phyloP scores from a whole-genome alignment of 2,329 filamentous ascomycete species.

The Trichothecium sympodiale region DNA sequence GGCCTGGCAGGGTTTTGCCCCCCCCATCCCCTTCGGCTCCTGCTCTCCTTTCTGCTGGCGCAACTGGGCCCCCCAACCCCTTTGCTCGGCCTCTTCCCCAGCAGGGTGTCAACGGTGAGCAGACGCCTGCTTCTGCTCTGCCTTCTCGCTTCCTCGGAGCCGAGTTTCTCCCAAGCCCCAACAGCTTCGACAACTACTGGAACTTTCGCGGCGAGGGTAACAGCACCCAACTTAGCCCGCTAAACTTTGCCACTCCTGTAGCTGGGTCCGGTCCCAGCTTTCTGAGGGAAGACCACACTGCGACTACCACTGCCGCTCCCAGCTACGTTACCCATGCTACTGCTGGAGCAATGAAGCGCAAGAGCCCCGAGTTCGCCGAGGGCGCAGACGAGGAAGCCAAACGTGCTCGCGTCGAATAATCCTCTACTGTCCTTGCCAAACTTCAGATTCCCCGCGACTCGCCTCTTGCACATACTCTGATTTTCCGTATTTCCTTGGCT shows the following conservation, averaged over 20 bases:
- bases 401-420: conserved; percentile 39
- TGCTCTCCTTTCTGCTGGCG: conserved; percentile 78
- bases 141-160: conserved; percentile 85
- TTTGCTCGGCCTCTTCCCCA: conserved; percentile 83
- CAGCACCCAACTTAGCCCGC: conserved; percentile 82
- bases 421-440: background rate
- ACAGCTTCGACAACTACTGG: conserved; percentile 89
- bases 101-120: conserved; percentile 38
- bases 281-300: conserved; percentile 39
- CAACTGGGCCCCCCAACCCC: conserved; percentile 85
- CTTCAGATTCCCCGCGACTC: conserved; percentile 1
- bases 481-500: no score
- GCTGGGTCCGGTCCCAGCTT: conserved; percentile 52
- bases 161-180: conserved; percentile 81
- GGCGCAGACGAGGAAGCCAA: conserved; percentile 37
- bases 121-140: conserved; percentile 79
- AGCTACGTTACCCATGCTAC: conserved; percentile 8
- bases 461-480: background rate
- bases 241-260: conserved; percentile 83
- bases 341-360: conserved; percentile 33
- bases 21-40: conserved; percentile 86
- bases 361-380: conserved; percentile 40
- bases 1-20: conserved; percentile 67
- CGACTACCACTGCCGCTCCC: conserved; percentile 7
- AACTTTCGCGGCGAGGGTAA: conserved; percentile 60